Evolutionary conservation across 768 basidiomycete species (phyloP).

Genomic region (Podaxis pistillaris): DNA sequence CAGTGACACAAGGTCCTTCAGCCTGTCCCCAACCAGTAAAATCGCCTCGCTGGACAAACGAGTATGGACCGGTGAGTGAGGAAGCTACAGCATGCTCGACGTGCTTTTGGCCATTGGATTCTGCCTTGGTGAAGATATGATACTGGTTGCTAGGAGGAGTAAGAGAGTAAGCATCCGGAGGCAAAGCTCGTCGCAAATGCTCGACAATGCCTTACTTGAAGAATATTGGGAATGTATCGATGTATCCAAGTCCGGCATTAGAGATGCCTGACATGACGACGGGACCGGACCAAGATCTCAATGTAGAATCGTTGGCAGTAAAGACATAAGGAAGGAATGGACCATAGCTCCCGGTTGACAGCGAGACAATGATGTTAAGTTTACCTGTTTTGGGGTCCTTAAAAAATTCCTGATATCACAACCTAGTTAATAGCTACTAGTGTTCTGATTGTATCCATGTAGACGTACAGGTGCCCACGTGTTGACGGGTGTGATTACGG

Average conservation of each 20-base stretch:
- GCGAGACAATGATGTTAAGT: conserved; percentile 31
- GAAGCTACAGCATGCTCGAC: conserved; percentile 32
- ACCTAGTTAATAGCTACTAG: neutral
- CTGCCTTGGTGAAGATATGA: conserved; percentile 34
- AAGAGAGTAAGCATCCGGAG: neutral
- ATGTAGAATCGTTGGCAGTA: conserved; percentile 29
- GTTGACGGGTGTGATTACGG: conserved; percentile 28
- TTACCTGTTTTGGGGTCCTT: conserved; percentile 33
- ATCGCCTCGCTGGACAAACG: conserved; percentile 31
- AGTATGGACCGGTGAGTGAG: conserved; percentile 32
- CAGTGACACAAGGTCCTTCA: conserved; percentile 31
- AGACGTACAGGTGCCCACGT: conserved; percentile 32
- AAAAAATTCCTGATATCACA: conserved; percentile 29
- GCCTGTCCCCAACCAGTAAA: conserved; percentile 35
- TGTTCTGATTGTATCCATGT: neutral
- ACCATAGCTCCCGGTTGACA: conserved; percentile 35
- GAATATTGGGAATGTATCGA: conserved; percentile 34
- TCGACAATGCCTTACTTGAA: conserved; percentile 25
- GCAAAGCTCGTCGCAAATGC: neutral
- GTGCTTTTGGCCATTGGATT: conserved; percentile 30
- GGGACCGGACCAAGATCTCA: conserved; percentile 30
- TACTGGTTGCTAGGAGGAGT: conserved; percentile 26
- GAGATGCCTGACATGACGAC: conserved; percentile 34
- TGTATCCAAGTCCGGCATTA: conserved; percentile 32
- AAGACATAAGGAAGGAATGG: conserved; percentile 34